Conservation (phyloP, 768 basidiomycete species). For the Epithele typhae region DNA sequence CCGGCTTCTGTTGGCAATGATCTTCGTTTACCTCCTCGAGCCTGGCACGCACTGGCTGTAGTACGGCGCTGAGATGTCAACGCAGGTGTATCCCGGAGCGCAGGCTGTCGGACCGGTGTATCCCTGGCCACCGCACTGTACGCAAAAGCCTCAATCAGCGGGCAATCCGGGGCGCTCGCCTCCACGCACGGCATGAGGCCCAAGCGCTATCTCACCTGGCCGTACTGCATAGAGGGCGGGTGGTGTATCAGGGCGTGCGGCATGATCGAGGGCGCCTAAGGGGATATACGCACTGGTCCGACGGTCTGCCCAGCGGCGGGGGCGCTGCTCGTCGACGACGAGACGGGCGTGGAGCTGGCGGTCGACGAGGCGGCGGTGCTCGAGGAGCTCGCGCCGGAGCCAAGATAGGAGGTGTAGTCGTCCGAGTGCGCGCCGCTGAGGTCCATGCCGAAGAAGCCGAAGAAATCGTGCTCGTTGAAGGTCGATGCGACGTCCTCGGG, state of each 20-base stretch:
- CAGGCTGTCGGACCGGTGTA: conserved; percentile 19
- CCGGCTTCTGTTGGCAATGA: too few species aligned
- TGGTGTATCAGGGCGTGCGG: neutral
- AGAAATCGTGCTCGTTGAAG: conserved; percentile 26
- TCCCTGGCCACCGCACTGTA: conserved; percentile 19
- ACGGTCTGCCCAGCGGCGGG: conserved; percentile 17
- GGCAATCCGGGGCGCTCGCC: neutral
- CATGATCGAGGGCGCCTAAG: too few species aligned
- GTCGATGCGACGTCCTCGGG: conserved; percentile 23
- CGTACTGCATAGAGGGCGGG: conserved; percentile 8
- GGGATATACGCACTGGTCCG: neutral
- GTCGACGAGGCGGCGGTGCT: conserved; percentile 4
- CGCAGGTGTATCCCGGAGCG: conserved; percentile 18
- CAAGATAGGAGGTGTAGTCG: conserved; percentile 18
- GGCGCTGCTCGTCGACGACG: conserved; percentile 9
- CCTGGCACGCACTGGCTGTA: conserved; percentile 23
- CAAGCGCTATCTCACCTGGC: conserved; percentile 18
- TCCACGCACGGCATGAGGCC: too few species aligned
- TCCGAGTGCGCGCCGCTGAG: conserved; percentile 20
- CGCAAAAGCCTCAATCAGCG: neutral
- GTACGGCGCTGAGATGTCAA: conserved; percentile 23
- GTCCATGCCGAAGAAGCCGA: conserved; percentile 26
- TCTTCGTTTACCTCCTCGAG: neutral
- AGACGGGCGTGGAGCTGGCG: conserved; percentile 1
- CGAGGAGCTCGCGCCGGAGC: conserved; percentile 5